phyloP scores from a whole-genome alignment of 2,329 filamentous ascomycete genomes.

The Colletotrichum sp. region DNA sequence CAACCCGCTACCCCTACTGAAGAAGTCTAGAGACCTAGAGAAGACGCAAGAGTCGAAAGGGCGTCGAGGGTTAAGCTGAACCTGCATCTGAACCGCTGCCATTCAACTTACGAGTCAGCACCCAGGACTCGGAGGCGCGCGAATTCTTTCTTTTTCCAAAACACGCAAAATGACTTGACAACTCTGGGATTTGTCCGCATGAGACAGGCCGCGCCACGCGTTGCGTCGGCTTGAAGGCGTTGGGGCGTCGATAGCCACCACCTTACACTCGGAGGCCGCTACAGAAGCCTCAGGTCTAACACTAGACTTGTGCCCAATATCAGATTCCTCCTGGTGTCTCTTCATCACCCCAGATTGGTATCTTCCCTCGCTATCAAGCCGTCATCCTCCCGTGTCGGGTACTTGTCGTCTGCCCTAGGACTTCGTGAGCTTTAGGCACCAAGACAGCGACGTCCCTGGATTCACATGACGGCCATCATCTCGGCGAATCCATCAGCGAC shows the following conservation, averaged over 20 bases:
- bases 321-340: not conserved
- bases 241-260: not conserved
- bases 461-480: not conserved
- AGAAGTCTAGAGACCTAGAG: not conserved
- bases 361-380: not conserved
- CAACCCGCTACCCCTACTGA: not conserved
- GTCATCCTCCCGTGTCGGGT: not conserved
- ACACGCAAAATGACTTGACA: not conserved
- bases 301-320: not conserved
- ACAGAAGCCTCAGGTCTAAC: not conserved
- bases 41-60: not conserved
- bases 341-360: not conserved
- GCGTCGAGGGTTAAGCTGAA: not conserved
- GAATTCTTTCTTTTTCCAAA: not conserved
- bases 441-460: conserved; percentile 2
- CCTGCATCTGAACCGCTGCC: not conserved
- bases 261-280: not conserved
- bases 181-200: not conserved
- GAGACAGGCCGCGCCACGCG: conserved; percentile 5
- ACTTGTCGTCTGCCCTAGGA: not conserved
- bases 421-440: not conserved
- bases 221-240: not conserved
- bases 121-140: not conserved
- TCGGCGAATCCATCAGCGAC: not conserved
- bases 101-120: conserved; percentile 2